Evolutionary conservation across 1,284 basidiomycete genomes (phyloP).

Genomic region (Tylopilus sp.): DNA sequence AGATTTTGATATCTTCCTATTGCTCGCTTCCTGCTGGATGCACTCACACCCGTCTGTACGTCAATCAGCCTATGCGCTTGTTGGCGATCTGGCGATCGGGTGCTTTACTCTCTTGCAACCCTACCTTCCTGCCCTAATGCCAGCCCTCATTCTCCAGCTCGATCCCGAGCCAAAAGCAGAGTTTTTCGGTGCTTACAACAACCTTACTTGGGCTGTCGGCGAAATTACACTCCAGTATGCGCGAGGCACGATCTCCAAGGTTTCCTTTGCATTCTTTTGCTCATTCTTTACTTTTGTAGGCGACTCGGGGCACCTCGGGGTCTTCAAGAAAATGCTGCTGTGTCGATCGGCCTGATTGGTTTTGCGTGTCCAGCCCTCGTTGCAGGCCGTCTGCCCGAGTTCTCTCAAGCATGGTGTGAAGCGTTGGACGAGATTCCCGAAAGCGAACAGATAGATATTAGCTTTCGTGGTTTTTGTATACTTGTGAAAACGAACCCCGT

Average conservation of each 20-base stretch:
- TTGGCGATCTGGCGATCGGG: constrained; percentile 98
- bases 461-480: constrained; percentile 97
- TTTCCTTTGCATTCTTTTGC: constrained; percentile 1
- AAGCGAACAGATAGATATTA: constrained; percentile 99
- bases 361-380: constrained; percentile 92
- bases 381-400: constrained; percentile 91
- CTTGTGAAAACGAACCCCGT: constrained; percentile 95
- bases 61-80: constrained; percentile 96
- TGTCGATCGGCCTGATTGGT: constrained; percentile 97
- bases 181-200: constrained; percentile 97
- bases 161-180: constrained; percentile 92
- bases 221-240: constrained; percentile 94
- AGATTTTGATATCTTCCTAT: constrained; percentile 68
- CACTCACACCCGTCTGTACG: constrained; percentile 96
- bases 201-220: constrained; percentile 99
- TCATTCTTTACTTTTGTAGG: constrained; percentile 50
- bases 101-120: constrained; percentile 91
- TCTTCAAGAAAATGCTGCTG: constrained; percentile 97
- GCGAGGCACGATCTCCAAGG: constrained; percentile 59
- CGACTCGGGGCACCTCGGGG: constrained; percentile 95
- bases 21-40: constrained; percentile 89
- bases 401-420: constrained; percentile 97
- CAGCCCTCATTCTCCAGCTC: constrained; percentile 90
- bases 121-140: constrained; percentile 90
- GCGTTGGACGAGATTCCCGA: constrained; percentile 98